These are phyloP conservation scores for Grosmannia clavigera DNA, from an alignment of 2,329 filamentous ascomycete genomes.

Conservation along the genomic window DNA sequence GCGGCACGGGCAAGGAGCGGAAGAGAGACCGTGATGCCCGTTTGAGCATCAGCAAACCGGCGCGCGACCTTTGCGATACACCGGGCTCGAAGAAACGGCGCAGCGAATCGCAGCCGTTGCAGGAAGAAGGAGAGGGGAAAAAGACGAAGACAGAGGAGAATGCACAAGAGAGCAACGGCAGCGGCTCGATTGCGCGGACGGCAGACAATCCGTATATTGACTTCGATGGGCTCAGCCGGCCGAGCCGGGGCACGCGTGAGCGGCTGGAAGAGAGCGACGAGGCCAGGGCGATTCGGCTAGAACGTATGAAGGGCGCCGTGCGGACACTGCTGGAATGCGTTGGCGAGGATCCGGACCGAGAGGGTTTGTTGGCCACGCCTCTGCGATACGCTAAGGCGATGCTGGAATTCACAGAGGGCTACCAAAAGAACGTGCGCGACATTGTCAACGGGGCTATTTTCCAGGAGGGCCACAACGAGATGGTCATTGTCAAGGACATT, in stretches of 20 bases:
- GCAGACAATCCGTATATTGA: conserved; percentile 37
- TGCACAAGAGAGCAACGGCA: not conserved
- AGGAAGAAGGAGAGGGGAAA: not conserved
- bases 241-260: conserved; percentile 52
- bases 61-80: conserved; percentile 47
- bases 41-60: conserved; percentile 38
- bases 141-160: not conserved
- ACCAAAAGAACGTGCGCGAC: conserved; percentile 85
- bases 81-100: conserved; percentile 15
- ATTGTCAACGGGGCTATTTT: conserved; percentile 93
- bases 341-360: conserved; percentile 54
- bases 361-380: conserved; percentile 56
- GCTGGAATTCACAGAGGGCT: conserved; percentile 92
- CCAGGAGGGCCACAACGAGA: conserved; percentile 90
- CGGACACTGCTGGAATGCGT: conserved; percentile 56
- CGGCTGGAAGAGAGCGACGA: conserved; percentile 44
- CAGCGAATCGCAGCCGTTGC: not conserved
- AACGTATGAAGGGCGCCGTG: conserved; percentile 49
- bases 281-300: conserved; percentile 37
- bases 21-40: conserved; percentile 6
- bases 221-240: conserved; percentile 48
- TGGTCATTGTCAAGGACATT: conserved; percentile 97
- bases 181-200: conserved; percentile 6
- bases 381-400: conserved; percentile 89
- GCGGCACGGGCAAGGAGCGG: not conserved